phyloP scores from a whole-genome alignment of 345 rosid genomes.

The Camelina hispida region DNA sequence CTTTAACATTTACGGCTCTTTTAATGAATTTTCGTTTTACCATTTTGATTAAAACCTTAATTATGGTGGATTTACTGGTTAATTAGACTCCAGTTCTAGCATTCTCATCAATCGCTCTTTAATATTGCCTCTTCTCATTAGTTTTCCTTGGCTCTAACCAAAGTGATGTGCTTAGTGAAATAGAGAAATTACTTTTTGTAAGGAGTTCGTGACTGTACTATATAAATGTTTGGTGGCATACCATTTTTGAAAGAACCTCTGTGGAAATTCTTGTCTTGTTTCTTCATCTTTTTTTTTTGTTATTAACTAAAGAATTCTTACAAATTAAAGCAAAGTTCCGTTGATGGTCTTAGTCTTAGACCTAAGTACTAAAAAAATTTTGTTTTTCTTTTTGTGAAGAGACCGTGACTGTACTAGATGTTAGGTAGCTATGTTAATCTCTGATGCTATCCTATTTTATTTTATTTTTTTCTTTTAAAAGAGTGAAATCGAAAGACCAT shows the following conservation, averaged over 20 bases:
- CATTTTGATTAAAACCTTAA: too few species aligned
- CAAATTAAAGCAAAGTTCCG: neutral
- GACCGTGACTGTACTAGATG: neutral
- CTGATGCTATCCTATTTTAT: too few species aligned
- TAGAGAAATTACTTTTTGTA: neutral
- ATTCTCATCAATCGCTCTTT: too few species aligned
- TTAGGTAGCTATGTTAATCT: too few species aligned
- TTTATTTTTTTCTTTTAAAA: too few species aligned
- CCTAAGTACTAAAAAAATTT: neutral
- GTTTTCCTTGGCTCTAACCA: neutral
- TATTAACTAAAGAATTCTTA: neutral
- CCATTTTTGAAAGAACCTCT: neutral
- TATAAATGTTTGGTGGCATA: neutral
- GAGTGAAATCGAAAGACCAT: too few species aligned
- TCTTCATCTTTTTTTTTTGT: neutral
- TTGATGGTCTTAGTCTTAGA: neutral
- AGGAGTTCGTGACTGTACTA: neutral
- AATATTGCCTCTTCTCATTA: too few species aligned
- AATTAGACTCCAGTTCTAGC: too few species aligned
- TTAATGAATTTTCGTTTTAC: too few species aligned
- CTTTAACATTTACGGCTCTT: too few species aligned
- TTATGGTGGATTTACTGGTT: too few species aligned
- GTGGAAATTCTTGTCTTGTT: neutral
- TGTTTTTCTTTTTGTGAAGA: neutral
- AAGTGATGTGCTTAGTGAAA: neutral